Base-by-base conservation (phyloP, 1,284 basidiomycete species). In the Takashimella koratensis region DNA sequence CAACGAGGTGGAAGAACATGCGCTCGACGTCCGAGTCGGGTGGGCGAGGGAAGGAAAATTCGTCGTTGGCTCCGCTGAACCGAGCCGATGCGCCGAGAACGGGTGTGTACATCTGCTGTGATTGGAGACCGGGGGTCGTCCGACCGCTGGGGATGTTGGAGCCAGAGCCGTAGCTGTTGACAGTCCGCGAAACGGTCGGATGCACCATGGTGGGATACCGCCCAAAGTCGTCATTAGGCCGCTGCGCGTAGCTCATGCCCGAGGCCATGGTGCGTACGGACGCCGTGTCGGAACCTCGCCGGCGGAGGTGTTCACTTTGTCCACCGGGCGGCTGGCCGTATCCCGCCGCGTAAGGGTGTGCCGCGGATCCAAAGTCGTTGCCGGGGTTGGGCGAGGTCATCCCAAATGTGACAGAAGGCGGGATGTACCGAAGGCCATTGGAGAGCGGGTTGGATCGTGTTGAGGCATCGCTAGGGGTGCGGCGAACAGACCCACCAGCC, bases 31-130 rank as follows among this genome's bases (percentile, higher is more conserved):
- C 85, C 41, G 83, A 81, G 58, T 88, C 84, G 11, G 80, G 81
- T 11, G 91, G 92, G 8, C 86, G 82, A 5, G 84, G 83, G 54
- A 90, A 88, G 54, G 79, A 59, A 65, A 90, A 91, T 43, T 86
- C 84, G 25, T 87, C 85, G 30, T 51, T 42, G 12, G 36, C 25
- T 16, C 21, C 16, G 24, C 22, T 12, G 21, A 24, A 23, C 10
- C 47, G 47, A 40, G 36, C 30, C 39, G 23, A 36, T 42, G 47
- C 25, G 47, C 24, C 40, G 36, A 19, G 47, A 16, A n/a, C 25
- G 25, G 8, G 47, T 23, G 4, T 36, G 25, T 11, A 40, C 30
- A 16, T 40, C 36, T 3, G 36, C 39, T 5, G 58, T 56, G 46
- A 57, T 42, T 52, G 46, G 39, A 26, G 58, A 46, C 20, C 12